A percentile compares a stretch with the other conserved stretches of the same genome.
phyloP scores from a whole-genome alignment of 1,284 basidiomycete species.

The Crocinoboletus sp. region DNA sequence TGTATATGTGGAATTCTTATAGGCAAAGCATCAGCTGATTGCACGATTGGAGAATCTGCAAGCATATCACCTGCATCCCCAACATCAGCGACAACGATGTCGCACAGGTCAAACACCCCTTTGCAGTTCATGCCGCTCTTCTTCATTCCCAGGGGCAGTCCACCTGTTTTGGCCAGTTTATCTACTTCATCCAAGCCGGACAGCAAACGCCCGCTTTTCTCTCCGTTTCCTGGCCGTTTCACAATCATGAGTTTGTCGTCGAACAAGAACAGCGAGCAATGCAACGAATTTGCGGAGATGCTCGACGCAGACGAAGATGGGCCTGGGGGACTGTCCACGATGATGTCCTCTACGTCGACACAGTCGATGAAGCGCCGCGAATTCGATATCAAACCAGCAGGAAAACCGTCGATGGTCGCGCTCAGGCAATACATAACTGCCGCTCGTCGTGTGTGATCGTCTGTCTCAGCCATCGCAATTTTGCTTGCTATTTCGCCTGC shows the following conservation, averaged over 20 bases:
- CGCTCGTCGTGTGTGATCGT: slow-evolving; percentile 87
- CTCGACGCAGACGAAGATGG: slow-evolving; percentile 41
- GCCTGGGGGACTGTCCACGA: slow-evolving; percentile 45
- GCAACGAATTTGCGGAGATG: slow-evolving; percentile 46
- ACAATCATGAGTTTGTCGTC: slow-evolving; percentile 92
- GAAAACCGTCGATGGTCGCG: slow-evolving; percentile 87
- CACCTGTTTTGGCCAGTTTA: slow-evolving; percentile 64
- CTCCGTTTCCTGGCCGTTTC: slow-evolving; percentile 74
- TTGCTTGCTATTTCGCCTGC: slow-evolving; percentile 85
- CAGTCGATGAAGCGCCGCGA: slow-evolving; percentile 89
- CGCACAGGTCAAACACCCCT: slow-evolving; percentile 82
- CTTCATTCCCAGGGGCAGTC: slow-evolving; percentile 56
- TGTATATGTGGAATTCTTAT: slow-evolving; percentile 78
- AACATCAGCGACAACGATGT: slow-evolving; percentile 80
- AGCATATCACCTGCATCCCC: slow-evolving; percentile 68
- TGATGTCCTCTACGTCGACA: slow-evolving; percentile 89
- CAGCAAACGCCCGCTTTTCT: slow-evolving; percentile 68
- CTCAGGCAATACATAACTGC: slow-evolving; percentile 87
- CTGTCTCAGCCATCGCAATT: slow-evolving; percentile 91
- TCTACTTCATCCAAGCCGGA: slow-evolving; percentile 87
- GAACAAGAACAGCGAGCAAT: slow-evolving; percentile 92
- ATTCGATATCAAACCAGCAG: slow-evolving; percentile 81
- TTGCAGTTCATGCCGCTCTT: slow-evolving; percentile 83
- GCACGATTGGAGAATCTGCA: slow-evolving; percentile 5
- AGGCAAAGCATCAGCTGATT: slow-evolving; percentile 8